Base-by-base conservation (phyloP, 805 yeast species). In the Phaffomyces antillensis region DNA sequence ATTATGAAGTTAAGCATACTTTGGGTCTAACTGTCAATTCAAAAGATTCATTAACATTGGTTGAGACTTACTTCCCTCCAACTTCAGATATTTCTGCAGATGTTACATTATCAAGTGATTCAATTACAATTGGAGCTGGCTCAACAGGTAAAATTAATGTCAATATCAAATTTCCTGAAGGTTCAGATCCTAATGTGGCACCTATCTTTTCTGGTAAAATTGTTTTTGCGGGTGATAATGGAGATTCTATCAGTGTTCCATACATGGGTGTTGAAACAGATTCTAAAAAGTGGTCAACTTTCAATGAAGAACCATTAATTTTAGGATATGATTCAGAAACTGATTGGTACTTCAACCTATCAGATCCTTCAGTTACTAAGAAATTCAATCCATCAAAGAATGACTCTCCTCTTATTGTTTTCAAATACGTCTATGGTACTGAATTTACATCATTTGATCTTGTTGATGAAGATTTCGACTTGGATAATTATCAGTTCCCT, bases 261-360 rank as follows among this genome's bases (percentile, higher is more conserved):
- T 50, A 50, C 44, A 43, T 47, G 49, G 51, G 53, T 31, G 44
- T 47, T 25, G 41, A 47, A 35, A 40, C 41, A 26, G 39, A 47
- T 20, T 38, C 49, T n/a, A 28, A 43, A 6, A 37, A 25, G 6
- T 50, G 53, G 53, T 41, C 51, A 25, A 42, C 52, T 17, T 44
- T 45, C 36, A 6, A 34, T 17, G 50, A 39, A 15, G 31, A n/a
- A 1, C 45, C 46, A 10, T 13, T 41, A 7, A 25, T 40, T 16
- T 9, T 40, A 7, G 43, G 43, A 16, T 40, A 34, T 40, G 43
- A 40, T 17, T 16, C 43, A 15, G 30, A 23, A 6, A 33, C 20
- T 17, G 37, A 18, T 26, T 32, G 38, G 25, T 36, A 42, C 33
- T 37, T 43, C 12, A 34, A 39, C 10, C 44, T 41, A 15, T 36